Evolutionary conservation across 208 protist species (phyloP), one percentile per base, ranked within the genome.

Genomic region (Trypanosoma caninum): DNA sequence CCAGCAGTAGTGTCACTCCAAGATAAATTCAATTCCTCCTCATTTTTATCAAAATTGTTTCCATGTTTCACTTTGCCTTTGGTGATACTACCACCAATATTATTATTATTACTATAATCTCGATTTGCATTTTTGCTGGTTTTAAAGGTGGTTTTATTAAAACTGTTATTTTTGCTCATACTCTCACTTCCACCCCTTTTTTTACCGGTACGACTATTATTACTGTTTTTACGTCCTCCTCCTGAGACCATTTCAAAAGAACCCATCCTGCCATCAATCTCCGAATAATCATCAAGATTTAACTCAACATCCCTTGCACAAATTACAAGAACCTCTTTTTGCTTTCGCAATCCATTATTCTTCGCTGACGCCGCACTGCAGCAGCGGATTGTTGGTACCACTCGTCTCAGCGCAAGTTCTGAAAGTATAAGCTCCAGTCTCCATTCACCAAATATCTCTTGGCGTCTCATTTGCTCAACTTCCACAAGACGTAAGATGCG

Each of bases 311-410:
- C 81, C 30, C 68, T 74, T 1, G 84, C 78, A 59, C 85, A 73
- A 50, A 91, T 84, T 2, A 86, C 75, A 27, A 91, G 63, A 28
- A 84, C 76, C 20, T 74, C 66, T 25, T 66, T 42, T 38, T 25
- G 28, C 6, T 35, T 44, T 45, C 23, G 42, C 11, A 5, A 28
- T 20, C 25, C 22, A 14, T 46, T 2, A 18, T 48, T 30, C 35
- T 27, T 25, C 23, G 7, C 2, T 22, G 54, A n/a, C 0, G 55
- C 33, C 9, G 5, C 35, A 11, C 70, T 71, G 25, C 72, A 80
- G 51, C 76, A 66, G 2, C 87, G 78, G 31, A 94, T 62, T 2
- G 87, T 94, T 1, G 87, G 87, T 50, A 94, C 68, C 16, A 91
- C 48, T n/a, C 81, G 78, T 30, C 51, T 65, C 33, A 54, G 50